Evolutionary conservation across 1,139 yeast genomes (phyloP).

Genomic region (Taiozyma sp.): DNA sequence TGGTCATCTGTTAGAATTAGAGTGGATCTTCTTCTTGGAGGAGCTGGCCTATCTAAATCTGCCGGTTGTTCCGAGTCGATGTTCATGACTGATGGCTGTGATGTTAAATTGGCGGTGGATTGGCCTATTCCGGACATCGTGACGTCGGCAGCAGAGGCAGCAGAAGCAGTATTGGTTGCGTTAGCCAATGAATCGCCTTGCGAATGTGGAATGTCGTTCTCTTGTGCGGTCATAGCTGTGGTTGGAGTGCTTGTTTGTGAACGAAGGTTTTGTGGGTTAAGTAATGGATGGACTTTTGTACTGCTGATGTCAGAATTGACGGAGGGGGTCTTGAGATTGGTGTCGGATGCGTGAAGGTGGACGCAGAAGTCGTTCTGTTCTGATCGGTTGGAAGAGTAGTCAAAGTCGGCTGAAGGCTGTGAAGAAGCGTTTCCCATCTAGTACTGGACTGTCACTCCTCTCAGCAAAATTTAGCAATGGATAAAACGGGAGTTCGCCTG

Average conservation of each 20-base stretch:
- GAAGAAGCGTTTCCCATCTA: slow-evolving; percentile 1
- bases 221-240: slow-evolving; percentile 14
- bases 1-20: slow-evolving; percentile 33
- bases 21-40: slow-evolving; percentile 32
- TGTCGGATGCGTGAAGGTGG: neutral
- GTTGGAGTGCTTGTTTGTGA: slow-evolving; percentile 15
- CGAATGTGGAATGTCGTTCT: neutral
- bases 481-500: neutral
- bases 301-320: neutral
- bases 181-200: slow-evolving; percentile 4
- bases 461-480: neutral
- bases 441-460: neutral
- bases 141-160: slow-evolving; percentile 20
- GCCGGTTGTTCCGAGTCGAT: slow-evolving; percentile 15
- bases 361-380: neutral
- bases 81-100: slow-evolving; percentile 22
- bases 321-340: neutral
- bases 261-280: slow-evolving; percentile 10
- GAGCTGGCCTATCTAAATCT: slow-evolving; percentile 9
- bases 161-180: slow-evolving; percentile 10
- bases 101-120: slow-evolving; percentile 17
- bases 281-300: slow-evolving; percentile 17
- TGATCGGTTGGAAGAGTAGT: neutral
- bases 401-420: neutral
- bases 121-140: slow-evolving; percentile 23